Conservation (phyloP, 192 early-diverging fungal genomes). For the Jimgerdemannia lactiflua region DNA sequence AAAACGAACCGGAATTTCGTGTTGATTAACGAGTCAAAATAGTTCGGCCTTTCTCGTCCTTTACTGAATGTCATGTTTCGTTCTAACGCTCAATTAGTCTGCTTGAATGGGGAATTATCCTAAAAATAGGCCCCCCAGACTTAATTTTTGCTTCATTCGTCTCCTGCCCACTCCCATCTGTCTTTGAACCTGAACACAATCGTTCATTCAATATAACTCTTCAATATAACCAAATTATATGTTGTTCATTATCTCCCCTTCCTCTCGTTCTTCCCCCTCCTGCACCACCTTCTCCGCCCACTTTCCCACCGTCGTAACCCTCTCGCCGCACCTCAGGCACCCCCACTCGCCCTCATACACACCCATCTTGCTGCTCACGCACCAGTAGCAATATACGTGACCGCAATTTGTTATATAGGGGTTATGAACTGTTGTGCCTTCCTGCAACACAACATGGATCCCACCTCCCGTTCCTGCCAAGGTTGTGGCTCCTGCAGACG, state of each 20-base stretch:
- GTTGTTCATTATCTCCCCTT: slow-evolving; percentile 14
- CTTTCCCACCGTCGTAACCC: slow-evolving; percentile 55
- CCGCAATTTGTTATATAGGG: slow-evolving; percentile 83
- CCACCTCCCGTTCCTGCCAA: slow-evolving; percentile 27
- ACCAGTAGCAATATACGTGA: slow-evolving; percentile 90
- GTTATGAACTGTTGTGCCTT: slow-evolving; percentile 46
- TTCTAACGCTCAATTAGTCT: too few species aligned
- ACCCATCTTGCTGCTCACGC: slow-evolving; percentile 74
- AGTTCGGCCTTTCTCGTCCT: too few species aligned
- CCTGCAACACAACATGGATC: slow-evolving; percentile 15
- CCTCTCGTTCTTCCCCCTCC: slow-evolving; percentile 32
- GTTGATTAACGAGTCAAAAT: too few species aligned
- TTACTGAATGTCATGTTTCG: too few species aligned
- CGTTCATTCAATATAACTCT: too few species aligned
- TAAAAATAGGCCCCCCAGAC: too few species aligned
- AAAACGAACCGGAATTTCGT: too few species aligned
- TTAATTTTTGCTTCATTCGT: too few species aligned
- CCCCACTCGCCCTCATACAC: slow-evolving; percentile 68
- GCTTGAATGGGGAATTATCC: too few species aligned
- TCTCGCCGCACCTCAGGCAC: slow-evolving; percentile 76
- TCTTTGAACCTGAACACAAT: too few species aligned
- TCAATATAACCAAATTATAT: too few species aligned
- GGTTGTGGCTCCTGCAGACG: slow-evolving; percentile 15
- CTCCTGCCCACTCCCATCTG: too few species aligned
- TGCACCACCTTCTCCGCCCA: slow-evolving; percentile 39